Percentiles rank a stretch among this genome's conserved stretches.
phyloP scores from a whole-genome alignment of 768 basidiomycete genomes.

The Tremella fuciformis region DNA sequence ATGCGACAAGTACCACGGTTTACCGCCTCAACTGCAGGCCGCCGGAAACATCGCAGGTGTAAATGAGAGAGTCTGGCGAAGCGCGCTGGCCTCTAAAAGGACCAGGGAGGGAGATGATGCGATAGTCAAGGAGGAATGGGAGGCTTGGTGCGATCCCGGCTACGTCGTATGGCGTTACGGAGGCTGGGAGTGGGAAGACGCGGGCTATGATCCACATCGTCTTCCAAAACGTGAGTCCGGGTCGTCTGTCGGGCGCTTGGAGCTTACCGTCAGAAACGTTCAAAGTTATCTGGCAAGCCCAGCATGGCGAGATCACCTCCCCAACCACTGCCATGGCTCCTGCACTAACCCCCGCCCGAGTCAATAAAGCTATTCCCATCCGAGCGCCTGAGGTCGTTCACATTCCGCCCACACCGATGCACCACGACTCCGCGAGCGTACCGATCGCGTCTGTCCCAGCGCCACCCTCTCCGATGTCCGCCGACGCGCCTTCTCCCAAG shows the following conservation, averaged over 20 bases:
- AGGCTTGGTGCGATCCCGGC: conserved; percentile 53
- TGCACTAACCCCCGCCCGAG: conserved; percentile 26
- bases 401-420: conserved; percentile 44
- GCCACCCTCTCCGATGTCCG: conserved; percentile 6
- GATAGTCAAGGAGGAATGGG: conserved; percentile 46
- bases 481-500: conserved; percentile 6
- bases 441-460: conserved; percentile 8
- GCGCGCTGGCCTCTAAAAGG: conserved; percentile 22
- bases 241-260: neutral
- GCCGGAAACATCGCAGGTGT: conserved; percentile 33
- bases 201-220: conserved; percentile 43
- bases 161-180: conserved; percentile 49
- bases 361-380: conserved; percentile 45
- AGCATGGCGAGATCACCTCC: conserved; percentile 13
- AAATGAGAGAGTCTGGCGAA: conserved; percentile 39
- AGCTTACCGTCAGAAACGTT: conserved; percentile 37
- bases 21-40: conserved; percentile 35
- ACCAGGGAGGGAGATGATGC: conserved; percentile 10
- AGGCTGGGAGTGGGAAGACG: conserved; percentile 51
- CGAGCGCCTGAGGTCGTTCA: conserved; percentile 45
- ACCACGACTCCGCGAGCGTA: too few species aligned
- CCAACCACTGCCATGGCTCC: conserved; percentile 14
- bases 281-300: conserved; percentile 49
- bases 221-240: conserved; percentile 39
- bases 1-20: conserved; percentile 27